These are phyloP conservation scores for Ceratocystis lukuohia DNA, from an alignment of 2,329 filamentous ascomycete species.

Conservation along the genomic window DNA sequence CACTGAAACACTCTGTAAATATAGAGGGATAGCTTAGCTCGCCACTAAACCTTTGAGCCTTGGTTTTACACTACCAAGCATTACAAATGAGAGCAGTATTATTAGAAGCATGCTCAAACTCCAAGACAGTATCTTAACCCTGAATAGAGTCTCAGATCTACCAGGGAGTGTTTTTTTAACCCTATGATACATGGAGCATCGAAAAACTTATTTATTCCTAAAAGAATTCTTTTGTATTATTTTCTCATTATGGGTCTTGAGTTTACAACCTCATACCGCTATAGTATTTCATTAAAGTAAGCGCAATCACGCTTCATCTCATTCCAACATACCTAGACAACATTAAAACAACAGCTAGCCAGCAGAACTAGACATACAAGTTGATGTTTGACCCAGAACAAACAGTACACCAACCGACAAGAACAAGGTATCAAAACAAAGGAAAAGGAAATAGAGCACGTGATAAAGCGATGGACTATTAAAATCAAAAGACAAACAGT, in stretches of 20 bases:
- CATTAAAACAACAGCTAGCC: not conserved
- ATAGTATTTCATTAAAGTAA: not conserved
- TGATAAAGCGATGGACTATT: not conserved
- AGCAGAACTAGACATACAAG: not conserved
- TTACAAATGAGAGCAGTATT: not conserved
- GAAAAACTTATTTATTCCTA: not conserved
- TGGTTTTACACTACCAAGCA: not conserved
- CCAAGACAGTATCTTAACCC: not conserved
- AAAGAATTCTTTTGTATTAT: not conserved
- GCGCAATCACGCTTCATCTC: not conserved
- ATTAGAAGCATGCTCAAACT: not conserved
- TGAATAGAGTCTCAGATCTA: not conserved
- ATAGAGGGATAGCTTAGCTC: not conserved
- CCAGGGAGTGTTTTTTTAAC: not conserved
- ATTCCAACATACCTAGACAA: not conserved
- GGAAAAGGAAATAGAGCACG: not conserved
- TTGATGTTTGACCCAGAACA: not conserved
- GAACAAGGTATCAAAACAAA: conserved; percentile 7
- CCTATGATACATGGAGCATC: not conserved
- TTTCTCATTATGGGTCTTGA: not conserved
- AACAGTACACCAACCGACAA: not conserved
- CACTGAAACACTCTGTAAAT: not conserved
- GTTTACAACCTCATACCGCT: not conserved
- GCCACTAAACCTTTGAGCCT: not conserved
- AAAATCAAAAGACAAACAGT: not conserved